Base-by-base conservation (phyloP, 2,329 filamentous ascomycete species). In the Ascochyta viciae-villosae region DNA sequence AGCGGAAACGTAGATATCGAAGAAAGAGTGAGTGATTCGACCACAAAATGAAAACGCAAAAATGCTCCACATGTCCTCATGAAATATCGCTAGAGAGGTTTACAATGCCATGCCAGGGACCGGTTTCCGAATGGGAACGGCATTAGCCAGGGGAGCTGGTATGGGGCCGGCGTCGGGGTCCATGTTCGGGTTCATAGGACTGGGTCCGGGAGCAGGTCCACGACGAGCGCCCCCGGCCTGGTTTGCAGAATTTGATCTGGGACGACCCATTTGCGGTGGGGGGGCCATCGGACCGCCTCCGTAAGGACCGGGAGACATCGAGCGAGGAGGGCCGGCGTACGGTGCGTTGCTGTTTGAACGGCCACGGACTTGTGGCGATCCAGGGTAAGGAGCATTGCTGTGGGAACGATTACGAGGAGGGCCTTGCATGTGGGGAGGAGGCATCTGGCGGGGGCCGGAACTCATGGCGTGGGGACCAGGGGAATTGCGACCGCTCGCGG, bases 51-150 rank as follows among this genome's bases (percentile, higher is more conserved):
- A 55, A 39, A 62, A 54, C 59, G 46, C 54, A 56, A 57, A 56
- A 64, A 48, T 56, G 63, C 53, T 56, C 38, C 31, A 56, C 53
- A 56, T 56, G 22, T 48, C 60, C 66, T 70, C 67, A 68, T 71
- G 50, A 70, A 54, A 58, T 54, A 56, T 38, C 40, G 48, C 37
- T 48, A 47, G 34, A 26, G 29, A 31, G 19, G 22, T 13, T 31
- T 67, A 81, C 56, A 80, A 63, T 22, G 79, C 79, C 70, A 77
- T 75, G 38, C 80, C 80, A 22, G 79, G 79, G 22, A 82, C 75
- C 24, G 80, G 79, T 69, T 82, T 82, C 63, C 79, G 73, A 29
- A 66, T 60, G 7, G 78, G 78, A 43, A 78, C 63, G 22, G 64
- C 59, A 39, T 56, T 48, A 15, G 50, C 31, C 46, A 47, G 22